phyloP scores from a whole-genome alignment of 2,329 filamentous ascomycete species.

The Leptographium radiaticola region DNA sequence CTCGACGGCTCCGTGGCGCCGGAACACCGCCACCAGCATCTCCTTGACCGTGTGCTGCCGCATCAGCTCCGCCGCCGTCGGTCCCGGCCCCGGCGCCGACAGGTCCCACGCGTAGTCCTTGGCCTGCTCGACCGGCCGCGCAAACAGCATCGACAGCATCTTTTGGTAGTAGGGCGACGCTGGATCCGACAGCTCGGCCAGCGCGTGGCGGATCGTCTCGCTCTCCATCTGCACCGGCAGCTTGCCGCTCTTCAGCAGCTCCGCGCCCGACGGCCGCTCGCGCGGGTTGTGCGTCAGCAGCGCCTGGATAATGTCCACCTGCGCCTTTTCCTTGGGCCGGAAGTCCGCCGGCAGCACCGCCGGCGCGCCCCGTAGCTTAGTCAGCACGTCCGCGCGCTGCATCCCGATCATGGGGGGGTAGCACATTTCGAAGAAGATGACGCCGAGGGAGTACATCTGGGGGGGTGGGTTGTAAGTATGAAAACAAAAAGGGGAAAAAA shows the following conservation, averaged over 20 bases:
- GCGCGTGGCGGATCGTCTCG: slow-evolving; percentile 72
- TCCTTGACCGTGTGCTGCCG: slow-evolving; percentile 63
- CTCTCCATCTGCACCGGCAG: slow-evolving; percentile 87
- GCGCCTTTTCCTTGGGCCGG: slow-evolving; percentile 52
- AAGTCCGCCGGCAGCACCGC: slow-evolving; percentile 64
- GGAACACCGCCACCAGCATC: slow-evolving; percentile 64
- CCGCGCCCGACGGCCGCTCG: slow-evolving; percentile 67
- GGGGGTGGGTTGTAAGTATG: background rate
- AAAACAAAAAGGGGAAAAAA: background rate
- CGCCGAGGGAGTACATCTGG: slow-evolving; percentile 87
- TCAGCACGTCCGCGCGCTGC: slow-evolving; percentile 51
- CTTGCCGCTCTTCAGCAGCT: slow-evolving; percentile 74
- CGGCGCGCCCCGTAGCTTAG: slow-evolving; percentile 52
- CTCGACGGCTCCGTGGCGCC: slow-evolving; percentile 80
- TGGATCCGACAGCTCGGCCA: slow-evolving; percentile 69
- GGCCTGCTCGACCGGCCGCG: slow-evolving; percentile 59
- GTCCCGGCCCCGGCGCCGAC: slow-evolving; percentile 36
- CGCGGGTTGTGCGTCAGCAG: slow-evolving; percentile 73
- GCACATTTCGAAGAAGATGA: slow-evolving; percentile 99
- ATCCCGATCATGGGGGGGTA: slow-evolving; percentile 50
- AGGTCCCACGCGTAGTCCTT: slow-evolving; percentile 74
- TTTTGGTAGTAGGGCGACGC: slow-evolving; percentile 81
- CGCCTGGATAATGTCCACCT: slow-evolving; percentile 66
- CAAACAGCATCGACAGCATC: slow-evolving; percentile 76
- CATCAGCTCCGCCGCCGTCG: slow-evolving; percentile 43